Conservation (phyloP, 371 early-diverging fungal species). For the Rhizopus stolonifer region DNA sequence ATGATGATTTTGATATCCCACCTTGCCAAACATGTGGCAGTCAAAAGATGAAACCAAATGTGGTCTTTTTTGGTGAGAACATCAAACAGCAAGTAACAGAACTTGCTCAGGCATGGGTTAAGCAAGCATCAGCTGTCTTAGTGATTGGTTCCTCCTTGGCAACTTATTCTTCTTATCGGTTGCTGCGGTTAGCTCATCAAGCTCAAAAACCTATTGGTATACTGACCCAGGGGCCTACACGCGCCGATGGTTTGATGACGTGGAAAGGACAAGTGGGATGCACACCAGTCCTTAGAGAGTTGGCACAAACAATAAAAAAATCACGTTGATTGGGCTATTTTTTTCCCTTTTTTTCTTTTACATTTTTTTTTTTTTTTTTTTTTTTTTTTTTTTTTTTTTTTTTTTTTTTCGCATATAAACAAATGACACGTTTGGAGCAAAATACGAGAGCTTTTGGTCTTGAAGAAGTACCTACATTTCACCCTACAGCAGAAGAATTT, state of each 20-base stretch:
- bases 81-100: conserved; percentile 55
- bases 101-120: conserved; percentile 54
- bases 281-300: conserved; percentile 29
- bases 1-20: conserved; percentile 72
- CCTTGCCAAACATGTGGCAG: conserved; percentile 64
- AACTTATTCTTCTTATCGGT: conserved; percentile 80
- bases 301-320: conserved; percentile 3
- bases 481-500: conserved; percentile 86
- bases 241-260: conserved; percentile 68
- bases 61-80: conserved; percentile 91
- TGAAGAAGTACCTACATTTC: conserved; percentile 75
- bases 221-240: conserved; percentile 73
- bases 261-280: conserved; percentile 58
- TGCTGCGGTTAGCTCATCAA: conserved; percentile 66
- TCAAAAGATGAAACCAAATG: conserved; percentile 67
- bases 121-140: conserved; percentile 60
- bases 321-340: background rate
- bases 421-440: conserved; percentile 1
- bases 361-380: background rate
- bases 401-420: conserved; percentile 1
- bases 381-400: conserved; percentile 2
- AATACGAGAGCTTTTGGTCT: conserved; percentile 57
- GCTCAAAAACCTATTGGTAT: conserved; percentile 62
- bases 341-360: background rate
- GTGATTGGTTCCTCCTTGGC: conserved; percentile 82